These are phyloP conservation scores for Phytophthora kernoviae DNA, from an alignment of 352 stramenopile genomes.

Conservation along the genomic window DNA sequence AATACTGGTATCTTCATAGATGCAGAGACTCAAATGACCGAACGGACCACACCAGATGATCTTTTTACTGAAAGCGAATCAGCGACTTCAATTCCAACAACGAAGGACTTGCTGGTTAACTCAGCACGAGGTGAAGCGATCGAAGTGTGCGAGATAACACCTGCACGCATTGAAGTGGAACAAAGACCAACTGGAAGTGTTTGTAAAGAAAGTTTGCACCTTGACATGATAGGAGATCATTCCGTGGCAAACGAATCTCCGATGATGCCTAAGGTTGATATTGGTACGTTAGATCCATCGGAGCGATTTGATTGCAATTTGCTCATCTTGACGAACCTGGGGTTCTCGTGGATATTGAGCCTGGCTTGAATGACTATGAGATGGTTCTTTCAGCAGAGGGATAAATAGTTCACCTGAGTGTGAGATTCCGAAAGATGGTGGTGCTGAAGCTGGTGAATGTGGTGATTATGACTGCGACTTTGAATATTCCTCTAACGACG, in stretches of 20 bases:
- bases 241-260: too few species aligned
- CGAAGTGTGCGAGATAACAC: background rate
- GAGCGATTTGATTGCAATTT: too few species aligned
- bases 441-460: background rate
- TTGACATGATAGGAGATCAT: background rate
- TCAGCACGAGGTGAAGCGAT: slow-evolving; percentile 15
- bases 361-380: background rate
- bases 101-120: background rate
- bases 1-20: background rate
- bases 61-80: background rate
- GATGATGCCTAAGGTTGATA: too few species aligned
- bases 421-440: background rate
- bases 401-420: background rate
- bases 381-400: background rate
- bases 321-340: background rate
- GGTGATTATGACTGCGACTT: slow-evolving; percentile 29
- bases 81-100: background rate
- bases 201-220: background rate
- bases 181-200: background rate
- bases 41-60: background rate
- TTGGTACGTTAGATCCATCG: too few species aligned
- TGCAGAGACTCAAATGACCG: slow-evolving; percentile 16
- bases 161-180: background rate
- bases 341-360: background rate
- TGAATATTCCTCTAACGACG: slow-evolving; percentile 42